phyloP scores from a whole-genome alignment of 2,329 filamentous ascomycete species.

The Cordyceps militaris region DNA sequence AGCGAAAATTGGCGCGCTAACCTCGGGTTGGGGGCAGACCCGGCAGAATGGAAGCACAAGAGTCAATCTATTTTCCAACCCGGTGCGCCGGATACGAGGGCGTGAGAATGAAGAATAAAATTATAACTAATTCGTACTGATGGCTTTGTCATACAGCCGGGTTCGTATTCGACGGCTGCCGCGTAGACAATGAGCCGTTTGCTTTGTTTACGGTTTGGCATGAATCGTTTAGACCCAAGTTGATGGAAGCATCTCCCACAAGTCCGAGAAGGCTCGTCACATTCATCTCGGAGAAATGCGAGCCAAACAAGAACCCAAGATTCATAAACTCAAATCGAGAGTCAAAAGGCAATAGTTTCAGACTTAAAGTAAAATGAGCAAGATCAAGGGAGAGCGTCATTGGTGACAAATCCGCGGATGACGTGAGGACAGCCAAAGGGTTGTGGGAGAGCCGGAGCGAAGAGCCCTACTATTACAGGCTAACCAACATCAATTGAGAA shows the following conservation, averaged over 20 bases:
- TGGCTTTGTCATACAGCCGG: neutral
- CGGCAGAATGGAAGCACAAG: neutral
- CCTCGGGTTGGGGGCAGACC: too few species aligned
- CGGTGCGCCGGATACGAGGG: neutral
- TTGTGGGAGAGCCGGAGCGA: neutral
- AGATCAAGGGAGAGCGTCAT: neutral
- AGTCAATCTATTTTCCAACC: neutral
- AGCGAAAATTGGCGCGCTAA: too few species aligned
- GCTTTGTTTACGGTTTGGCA: neutral
- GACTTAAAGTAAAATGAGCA: neutral
- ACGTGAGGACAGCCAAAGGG: neutral
- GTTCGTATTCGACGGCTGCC: neutral
- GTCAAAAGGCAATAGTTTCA: neutral
- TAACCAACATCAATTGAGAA: neutral
- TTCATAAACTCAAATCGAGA: neutral
- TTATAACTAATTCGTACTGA: neutral
- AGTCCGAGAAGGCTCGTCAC: too few species aligned
- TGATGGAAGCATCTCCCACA: neutral
- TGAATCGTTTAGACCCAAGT: neutral
- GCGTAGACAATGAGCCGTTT: neutral
- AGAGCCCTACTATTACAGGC: neutral
- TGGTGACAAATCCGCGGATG: slow-evolving; percentile 1
- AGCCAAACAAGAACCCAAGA: neutral
- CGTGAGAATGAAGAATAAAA: neutral
- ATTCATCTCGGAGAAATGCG: neutral